Evolutionary conservation across 495 filamentous ascomycete genomes (phyloP), one percentile per base, ranked within the genome.

Genomic region (Acidiella bohemica): DNA sequence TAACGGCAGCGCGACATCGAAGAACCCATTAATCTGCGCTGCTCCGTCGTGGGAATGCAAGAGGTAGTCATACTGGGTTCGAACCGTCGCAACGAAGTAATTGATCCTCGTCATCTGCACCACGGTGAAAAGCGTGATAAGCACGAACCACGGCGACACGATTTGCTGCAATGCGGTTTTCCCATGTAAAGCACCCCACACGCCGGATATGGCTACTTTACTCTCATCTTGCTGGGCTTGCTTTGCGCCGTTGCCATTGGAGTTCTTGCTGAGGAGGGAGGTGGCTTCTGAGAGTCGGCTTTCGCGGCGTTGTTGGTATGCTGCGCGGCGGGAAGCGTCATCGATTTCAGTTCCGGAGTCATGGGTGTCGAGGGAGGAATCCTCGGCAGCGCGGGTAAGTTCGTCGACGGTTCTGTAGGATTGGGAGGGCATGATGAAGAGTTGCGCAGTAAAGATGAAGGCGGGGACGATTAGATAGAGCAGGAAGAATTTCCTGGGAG

Each of bases 21-120:
- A 96, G 59, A 83, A 74, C 26, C 75, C 63, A 60, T 94, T 96
- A 53, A 96, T 64, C 29, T 68, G 58, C 6, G 72, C 65, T 0
- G 87, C 81, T 29, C 67, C 65, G 0, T 56, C 53, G 35, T 61
- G 60, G 7, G 68, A 70, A 18, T 59, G 59, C n/a, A 97, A 70
- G 8, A 97, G 68, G 52, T 75, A 76, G 27, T 74, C 70, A 61
- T 95, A 95, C 57, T 97, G 90, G 6, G 76, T 67, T 14, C 79
- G 75, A 44, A 97, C 75, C 2, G 90, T 90, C 1, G 90, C 86
- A 22, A 97, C 84, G 52, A 97, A 97, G 68, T 85, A 97, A 63
- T 96, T 96, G 58, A 95, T 94, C 13, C 88, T 75, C 0, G 80
- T 83, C 87, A 93, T 94, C 59, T 90, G 84, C 14, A 93, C 59